Conservation (phyloP, 148 eudicot genomes). For the Rhododendron williamsianum region DNA sequence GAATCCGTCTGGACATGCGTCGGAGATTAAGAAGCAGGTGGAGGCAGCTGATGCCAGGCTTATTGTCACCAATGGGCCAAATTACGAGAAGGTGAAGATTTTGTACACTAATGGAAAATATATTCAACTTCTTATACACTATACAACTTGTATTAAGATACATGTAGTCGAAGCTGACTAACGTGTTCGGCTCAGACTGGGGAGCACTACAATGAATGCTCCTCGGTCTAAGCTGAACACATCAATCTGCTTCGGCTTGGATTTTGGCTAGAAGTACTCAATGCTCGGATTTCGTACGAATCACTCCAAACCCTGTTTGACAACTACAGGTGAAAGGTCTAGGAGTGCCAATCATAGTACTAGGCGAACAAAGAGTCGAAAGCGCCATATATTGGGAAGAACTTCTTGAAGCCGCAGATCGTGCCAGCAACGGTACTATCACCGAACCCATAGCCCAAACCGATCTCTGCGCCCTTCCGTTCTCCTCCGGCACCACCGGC, state of each 20-base stretch:
- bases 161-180: too few relatives aligned
- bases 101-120: too few relatives aligned
- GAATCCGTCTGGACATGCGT: constrained; percentile 57
- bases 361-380: constrained; percentile 52
- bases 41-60: constrained; percentile 82
- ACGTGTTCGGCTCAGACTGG: neutral
- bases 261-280: neutral
- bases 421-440: constrained; percentile 32
- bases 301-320: neutral
- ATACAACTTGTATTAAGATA: too few relatives aligned
- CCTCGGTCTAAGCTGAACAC: neutral
- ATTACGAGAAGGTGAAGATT: constrained; percentile 51
- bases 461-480: constrained; percentile 91
- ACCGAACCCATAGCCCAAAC: constrained; percentile 39
- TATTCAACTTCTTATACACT: too few relatives aligned
- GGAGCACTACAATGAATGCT: neutral
- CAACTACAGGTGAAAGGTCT: constrained; percentile 55
- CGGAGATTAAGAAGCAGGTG: constrained; percentile 77
- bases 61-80: constrained; percentile 61
- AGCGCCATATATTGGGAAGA: constrained; percentile 69
- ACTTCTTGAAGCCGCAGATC: constrained; percentile 67
- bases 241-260: neutral
- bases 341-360: constrained; percentile 55
- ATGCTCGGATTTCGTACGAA: neutral
- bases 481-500: constrained; percentile 97